Base-by-base conservation (phyloP, 2,329 filamentous ascomycete genomes). In the Pseudogymnoascus verrucosus region DNA sequence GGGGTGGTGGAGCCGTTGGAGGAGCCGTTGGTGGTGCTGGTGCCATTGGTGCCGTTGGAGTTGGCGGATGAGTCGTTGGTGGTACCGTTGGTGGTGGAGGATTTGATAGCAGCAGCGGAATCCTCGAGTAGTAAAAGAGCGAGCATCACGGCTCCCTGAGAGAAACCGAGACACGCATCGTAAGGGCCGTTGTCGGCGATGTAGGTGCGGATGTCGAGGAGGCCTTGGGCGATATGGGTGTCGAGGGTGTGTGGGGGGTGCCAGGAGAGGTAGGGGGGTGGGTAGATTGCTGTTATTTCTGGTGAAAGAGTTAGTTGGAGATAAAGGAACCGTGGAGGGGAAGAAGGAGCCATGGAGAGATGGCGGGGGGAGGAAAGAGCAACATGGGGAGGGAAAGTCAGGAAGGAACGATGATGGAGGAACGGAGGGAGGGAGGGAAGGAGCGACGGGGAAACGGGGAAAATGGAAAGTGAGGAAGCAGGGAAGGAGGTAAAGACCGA, bases 131-230 rank as follows among this genome's bases (percentile, higher is more conserved):
- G 57, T 8, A 62, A 23, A 7, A 47, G 3, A 6, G 62, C 62
- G 10, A 37, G 34, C 26, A 64, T 31, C 10, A n/a, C 37, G 10
- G 59, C 62, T 0, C 62, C 62, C 36, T 64, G 31, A n/a, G 62
- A 64, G 36, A 64, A 64, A 6, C 62, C 62, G 2, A 64, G 19
- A 14, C 62, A 26, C 8, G 28, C 62, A 31, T 64, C 54, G 23
- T 62, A 64, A 12, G 62, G 62, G 10, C 62, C 62, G n/a, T 62
- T 40, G 14, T 62, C 28, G 19, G 31, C 44, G 37, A 64, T 36
- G 31, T 62, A 64, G 12, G 23, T 44, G 16, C 51, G 28, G 19
- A 64, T 59, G 42, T 64, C 62, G 37, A 40, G 37, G 37, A 40
- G 37, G 37, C 37, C 37, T 40, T 40, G 37, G 37, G 14, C 14